Evolutionary conservation across 1,139 yeast species (phyloP).

Genomic region (Scheffersomyces titani): DNA sequence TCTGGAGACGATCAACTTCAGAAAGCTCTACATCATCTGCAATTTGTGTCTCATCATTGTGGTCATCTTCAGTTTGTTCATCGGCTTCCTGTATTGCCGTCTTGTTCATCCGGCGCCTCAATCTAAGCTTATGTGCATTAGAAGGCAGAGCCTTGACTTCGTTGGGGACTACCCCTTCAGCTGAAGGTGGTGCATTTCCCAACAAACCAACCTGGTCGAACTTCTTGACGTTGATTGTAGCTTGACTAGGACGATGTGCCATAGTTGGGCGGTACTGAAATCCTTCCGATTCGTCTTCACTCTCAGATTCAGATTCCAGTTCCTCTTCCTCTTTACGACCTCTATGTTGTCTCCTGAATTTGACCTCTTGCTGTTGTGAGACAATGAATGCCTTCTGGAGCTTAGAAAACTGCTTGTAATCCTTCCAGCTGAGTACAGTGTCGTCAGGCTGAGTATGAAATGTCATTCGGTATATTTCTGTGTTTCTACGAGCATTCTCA

Average conservation of each 20-base stretch:
- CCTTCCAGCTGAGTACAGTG: conserved; percentile 83
- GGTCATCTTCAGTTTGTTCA: neutral
- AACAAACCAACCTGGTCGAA: conserved; percentile 36
- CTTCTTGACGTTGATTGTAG: conserved; percentile 27
- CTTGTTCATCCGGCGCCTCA: conserved; percentile 10
- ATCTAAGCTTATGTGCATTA: conserved; percentile 7
- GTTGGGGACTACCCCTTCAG: conserved; percentile 4
- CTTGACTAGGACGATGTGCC: conserved; percentile 19
- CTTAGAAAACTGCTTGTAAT: conserved; percentile 70
- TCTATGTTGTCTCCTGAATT: conserved; percentile 22
- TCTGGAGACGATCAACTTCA: neutral
- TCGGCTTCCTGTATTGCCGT: conserved; percentile 1
- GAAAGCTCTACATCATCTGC: neutral
- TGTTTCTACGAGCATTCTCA: conserved; percentile 81
- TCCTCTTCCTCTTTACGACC: conserved; percentile 11
- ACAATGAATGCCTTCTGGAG: conserved; percentile 56
- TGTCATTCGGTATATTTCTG: conserved; percentile 76
- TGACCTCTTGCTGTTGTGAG: conserved; percentile 48
- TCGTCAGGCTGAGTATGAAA: conserved; percentile 97
- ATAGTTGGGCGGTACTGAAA: conserved; percentile 9
- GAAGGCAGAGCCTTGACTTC: conserved; percentile 5
- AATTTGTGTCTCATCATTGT: neutral
- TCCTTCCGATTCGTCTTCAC: conserved; percentile 11
- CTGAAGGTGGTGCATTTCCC: conserved; percentile 39
- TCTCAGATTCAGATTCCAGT: conserved; percentile 11